A percentile compares a stretch with the other conserved stretches of the same genome.
These are phyloP conservation scores for Cordyceps militaris DNA, from an alignment of 2,329 filamentous ascomycete genomes.

Conservation along the genomic window DNA sequence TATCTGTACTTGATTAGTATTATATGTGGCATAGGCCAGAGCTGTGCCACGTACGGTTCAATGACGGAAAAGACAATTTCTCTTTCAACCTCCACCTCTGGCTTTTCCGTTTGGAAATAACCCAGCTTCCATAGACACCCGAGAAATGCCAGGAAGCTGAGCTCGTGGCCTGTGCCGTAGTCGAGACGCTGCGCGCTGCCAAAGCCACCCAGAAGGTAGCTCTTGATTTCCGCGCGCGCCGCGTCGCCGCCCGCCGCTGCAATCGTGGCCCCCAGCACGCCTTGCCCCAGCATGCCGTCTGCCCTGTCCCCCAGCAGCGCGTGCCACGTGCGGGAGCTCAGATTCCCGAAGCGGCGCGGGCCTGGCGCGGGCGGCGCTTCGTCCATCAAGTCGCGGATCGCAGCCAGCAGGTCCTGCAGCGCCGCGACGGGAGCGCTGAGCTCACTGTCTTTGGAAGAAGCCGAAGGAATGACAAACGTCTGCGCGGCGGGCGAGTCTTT, in stretches of 20 bases:
- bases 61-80: constrained; percentile 75
- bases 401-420: constrained; percentile 59
- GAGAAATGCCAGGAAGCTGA: constrained; percentile 90
- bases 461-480: constrained; percentile 38
- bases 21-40: background rate
- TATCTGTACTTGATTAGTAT: constrained; percentile 47
- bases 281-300: constrained; percentile 27
- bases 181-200: constrained; percentile 85
- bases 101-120: constrained; percentile 56
- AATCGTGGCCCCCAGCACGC: constrained; percentile 24
- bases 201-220: constrained; percentile 79
- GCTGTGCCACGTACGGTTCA: constrained; percentile 58
- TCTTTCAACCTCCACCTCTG: constrained; percentile 58
- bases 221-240: constrained; percentile 60
- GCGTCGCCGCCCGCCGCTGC: constrained; percentile 28
- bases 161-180: constrained; percentile 92
- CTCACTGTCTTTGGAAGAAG: constrained; percentile 26
- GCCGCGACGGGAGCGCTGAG: constrained; percentile 49
- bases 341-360: constrained; percentile 84
- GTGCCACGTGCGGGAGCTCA: constrained; percentile 83
- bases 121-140: constrained; percentile 87
- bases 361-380: constrained; percentile 79
- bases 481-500: constrained; percentile 22
- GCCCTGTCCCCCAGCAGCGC: constrained; percentile 56
- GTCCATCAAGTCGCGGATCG: constrained; percentile 60